Conservation (phyloP, 257 asterid species). For the Ophiorrhiza pumila region DNA sequence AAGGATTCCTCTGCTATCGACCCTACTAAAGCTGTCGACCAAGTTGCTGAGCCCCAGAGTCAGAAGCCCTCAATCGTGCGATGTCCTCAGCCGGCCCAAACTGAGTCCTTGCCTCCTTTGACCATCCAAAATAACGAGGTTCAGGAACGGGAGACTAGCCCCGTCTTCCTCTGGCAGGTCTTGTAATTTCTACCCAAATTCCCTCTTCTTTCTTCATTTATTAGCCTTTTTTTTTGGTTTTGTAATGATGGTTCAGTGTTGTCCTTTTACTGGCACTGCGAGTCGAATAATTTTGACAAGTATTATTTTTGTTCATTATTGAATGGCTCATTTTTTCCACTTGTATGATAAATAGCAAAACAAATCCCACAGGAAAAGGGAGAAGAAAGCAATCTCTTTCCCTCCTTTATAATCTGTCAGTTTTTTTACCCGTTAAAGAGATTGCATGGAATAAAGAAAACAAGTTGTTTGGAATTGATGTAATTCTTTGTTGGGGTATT, state of each 20-base stretch:
- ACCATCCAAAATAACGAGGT: conserved; percentile 51
- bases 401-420: too few relatives aligned
- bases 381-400: too few relatives aligned
- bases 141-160: conserved; percentile 43
- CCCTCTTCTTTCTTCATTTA: not conserved
- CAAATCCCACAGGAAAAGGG: too few relatives aligned
- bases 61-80: conserved; percentile 29
- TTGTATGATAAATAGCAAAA: too few relatives aligned
- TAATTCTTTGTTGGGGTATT: not conserved
- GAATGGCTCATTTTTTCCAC: too few relatives aligned
- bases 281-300: not conserved
- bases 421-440: not conserved
- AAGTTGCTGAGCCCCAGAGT: conserved; percentile 23
- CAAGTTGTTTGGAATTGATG: not conserved
- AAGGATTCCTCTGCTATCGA: conserved; percentile 15
- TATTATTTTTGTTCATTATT: not conserved
- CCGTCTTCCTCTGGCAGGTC: conserved; percentile 74
- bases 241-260: not conserved
- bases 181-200: not conserved
- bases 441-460: not conserved
- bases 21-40: conserved; percentile 25
- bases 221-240: not conserved
- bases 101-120: conserved; percentile 32
- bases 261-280: too few relatives aligned
- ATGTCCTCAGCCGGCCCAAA: conserved; percentile 32